phyloP scores from a whole-genome alignment of 1,284 basidiomycete species.

The Pseudozyma flocculosa region DNA sequence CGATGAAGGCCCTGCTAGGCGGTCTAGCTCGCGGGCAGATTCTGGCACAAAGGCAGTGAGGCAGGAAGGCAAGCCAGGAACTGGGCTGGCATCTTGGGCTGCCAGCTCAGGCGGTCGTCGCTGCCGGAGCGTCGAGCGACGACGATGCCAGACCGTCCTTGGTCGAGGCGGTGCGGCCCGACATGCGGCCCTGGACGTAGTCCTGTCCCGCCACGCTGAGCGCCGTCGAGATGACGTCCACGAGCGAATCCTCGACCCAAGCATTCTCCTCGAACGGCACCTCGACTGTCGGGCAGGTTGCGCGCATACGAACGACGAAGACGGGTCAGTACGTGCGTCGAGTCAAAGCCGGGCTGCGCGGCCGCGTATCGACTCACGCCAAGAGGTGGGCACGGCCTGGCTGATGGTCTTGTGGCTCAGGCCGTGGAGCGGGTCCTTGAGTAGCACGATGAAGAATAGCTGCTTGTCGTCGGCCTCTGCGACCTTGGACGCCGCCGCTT shows the following conservation, averaged over 20 bases:
- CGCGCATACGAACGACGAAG: too few relatives aligned
- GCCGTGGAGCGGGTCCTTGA: constrained; percentile 49
- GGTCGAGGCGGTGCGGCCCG: constrained; percentile 31
- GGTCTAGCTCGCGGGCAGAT: too few relatives aligned
- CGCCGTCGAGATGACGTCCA: constrained; percentile 51
- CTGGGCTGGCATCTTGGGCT: too few relatives aligned
- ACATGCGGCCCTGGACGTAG: constrained; percentile 48
- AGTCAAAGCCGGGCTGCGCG: too few relatives aligned
- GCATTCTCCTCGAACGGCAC: constrained; percentile 49
- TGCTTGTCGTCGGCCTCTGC: constrained; percentile 5
- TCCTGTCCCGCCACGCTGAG: constrained; percentile 50
- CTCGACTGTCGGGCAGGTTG: constrained; percentile 33
- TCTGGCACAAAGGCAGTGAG: too few relatives aligned
- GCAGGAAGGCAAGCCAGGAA: too few relatives aligned
- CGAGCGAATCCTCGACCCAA: constrained; percentile 55
- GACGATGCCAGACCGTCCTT: constrained; percentile 25
- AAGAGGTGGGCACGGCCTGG: constrained; percentile 48
- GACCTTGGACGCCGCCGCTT: not conserved
- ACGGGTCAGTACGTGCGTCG: too few relatives aligned
- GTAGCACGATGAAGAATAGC: constrained; percentile 47
- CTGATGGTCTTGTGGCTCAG: constrained; percentile 50
- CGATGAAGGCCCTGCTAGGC: too few relatives aligned
- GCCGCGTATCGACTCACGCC: too few relatives aligned
- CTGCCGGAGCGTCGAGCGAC: constrained; percentile 6
- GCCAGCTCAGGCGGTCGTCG: too few relatives aligned